A percentile compares a stretch with the other conserved stretches of the same genome.
These are phyloP conservation scores for Jasminum sambac DNA, from an alignment of 257 asterid species.

Conservation along the genomic window DNA sequence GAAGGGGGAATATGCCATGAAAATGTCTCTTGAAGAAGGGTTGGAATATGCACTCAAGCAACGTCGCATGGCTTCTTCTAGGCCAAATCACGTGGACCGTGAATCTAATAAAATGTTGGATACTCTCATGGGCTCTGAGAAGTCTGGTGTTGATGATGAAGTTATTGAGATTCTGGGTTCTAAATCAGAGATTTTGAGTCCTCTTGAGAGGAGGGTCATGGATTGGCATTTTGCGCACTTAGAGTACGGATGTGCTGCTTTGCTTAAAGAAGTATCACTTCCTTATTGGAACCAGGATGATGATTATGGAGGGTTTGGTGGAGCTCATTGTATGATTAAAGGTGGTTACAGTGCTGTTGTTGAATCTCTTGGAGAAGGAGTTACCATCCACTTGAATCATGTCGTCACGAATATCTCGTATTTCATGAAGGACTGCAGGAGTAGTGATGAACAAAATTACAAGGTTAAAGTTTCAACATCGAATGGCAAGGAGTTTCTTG, in stretches of 20 bases:
- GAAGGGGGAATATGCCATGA: constrained; percentile 80
- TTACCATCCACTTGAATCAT: constrained; percentile 70
- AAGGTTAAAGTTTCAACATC: constrained; percentile 74
- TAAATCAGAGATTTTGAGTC: constrained; percentile 57
- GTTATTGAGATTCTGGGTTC: constrained; percentile 30
- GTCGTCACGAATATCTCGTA: constrained; percentile 71
- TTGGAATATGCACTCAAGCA: constrained; percentile 76
- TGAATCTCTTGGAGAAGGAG: constrained; percentile 84
- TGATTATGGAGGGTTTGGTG: constrained; percentile 95
- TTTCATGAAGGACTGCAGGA: constrained; percentile 34
- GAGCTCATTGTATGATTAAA: constrained; percentile 99
- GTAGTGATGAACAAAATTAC: constrained; percentile 34
- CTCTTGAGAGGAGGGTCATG: constrained; percentile 97
- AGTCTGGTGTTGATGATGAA: constrained; percentile 32
- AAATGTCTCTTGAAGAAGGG: constrained; percentile 96
- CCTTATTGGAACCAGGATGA: constrained; percentile 99
- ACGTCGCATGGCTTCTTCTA: constrained; percentile 45
- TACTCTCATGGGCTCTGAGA: constrained; percentile 33
- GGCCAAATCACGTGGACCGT: constrained; percentile 29
- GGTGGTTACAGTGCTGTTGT: constrained; percentile 94
- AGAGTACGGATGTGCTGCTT: constrained; percentile 98
- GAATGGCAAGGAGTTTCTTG: constrained; percentile 80
- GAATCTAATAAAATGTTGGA: constrained; percentile 34
- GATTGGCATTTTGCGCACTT: constrained; percentile 99
- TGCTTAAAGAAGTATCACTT: constrained; percentile 90